These are phyloP conservation scores for Thecaphora thlaspeos DNA, from an alignment of 1,284 basidiomycete species.

Conservation along the genomic window DNA sequence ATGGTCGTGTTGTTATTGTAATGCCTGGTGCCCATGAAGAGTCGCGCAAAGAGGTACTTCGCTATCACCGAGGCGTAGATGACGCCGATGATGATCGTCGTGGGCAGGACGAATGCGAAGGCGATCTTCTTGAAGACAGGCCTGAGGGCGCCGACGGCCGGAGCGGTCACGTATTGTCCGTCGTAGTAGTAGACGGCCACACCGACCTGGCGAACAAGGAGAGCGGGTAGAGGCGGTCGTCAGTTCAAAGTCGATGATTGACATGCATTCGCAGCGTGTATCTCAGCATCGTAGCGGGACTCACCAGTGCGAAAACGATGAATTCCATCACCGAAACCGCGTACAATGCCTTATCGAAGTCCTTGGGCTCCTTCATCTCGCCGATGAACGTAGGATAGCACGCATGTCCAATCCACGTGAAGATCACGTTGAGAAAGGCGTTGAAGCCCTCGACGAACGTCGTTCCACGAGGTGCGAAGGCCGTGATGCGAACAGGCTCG, in stretches of 20 bases:
- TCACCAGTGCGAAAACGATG: slow-evolving; percentile 65
- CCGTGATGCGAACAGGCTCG: slow-evolving; percentile 37
- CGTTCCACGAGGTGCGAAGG: slow-evolving; percentile 59
- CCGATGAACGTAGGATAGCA: slow-evolving; percentile 63
- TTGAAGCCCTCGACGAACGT: slow-evolving; percentile 65
- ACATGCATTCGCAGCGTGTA: no score
- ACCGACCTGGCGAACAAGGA: slow-evolving; percentile 58
- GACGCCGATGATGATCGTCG: slow-evolving; percentile 57
- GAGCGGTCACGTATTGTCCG: slow-evolving; percentile 53
- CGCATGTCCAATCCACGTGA: slow-evolving; percentile 69
- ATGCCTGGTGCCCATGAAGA: slow-evolving; percentile 51
- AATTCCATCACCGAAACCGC: slow-evolving; percentile 64
- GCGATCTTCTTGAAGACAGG: slow-evolving; percentile 47
- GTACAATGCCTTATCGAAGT: slow-evolving; percentile 66
- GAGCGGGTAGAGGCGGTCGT: no score
- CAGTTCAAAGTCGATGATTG: no score
- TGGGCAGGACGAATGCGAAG: slow-evolving; percentile 55
- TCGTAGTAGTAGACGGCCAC: slow-evolving; percentile 66
- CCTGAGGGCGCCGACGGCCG: slow-evolving; percentile 43
- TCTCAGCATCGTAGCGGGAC: no score
- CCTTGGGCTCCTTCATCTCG: slow-evolving; percentile 66
- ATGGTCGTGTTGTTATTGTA: slow-evolving; percentile 63
- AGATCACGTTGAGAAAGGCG: slow-evolving; percentile 61
- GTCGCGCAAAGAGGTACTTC: slow-evolving; percentile 52
- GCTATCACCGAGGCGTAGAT: slow-evolving; percentile 54